Base-by-base conservation (phyloP, 129 eudicot species). In the Arctium minus region DNA sequence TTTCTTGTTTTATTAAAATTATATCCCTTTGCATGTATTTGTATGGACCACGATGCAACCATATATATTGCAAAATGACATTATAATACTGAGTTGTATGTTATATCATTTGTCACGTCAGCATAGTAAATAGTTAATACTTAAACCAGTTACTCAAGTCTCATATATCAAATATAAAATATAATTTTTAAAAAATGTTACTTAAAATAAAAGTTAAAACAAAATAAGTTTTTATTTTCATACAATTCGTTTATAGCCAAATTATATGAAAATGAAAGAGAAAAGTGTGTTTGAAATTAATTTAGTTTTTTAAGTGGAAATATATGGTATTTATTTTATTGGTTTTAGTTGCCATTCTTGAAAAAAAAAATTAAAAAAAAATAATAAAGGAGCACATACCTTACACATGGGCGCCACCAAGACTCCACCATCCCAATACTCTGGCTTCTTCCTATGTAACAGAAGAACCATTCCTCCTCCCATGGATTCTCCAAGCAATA, bases 341-440 rank as follows among this genome's bases (percentile, higher is more conserved):
- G n/a, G 15, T 81, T 64, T 38, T 33, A 33, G 76, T 82, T 82
- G 71, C 42, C 86, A 68, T 44, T 7, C 12, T 68, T 48, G 81
- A 82, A 75, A 48, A 22, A 22, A 22, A 22, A 22, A 33, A 33
- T 33, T 33, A 2, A 60, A 60, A 60, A n/a, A 50, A 6, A 15
- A 3, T 22, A 13, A n/a, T n/a, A n/a, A 22, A 71, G 13, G 50
- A 11, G 30, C 44, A 60, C 79, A 79, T 11, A 96, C 99, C 94
- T 96, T 96, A 74, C 98, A 93, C 99, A 96, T 96, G 78, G 99
- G 99, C 17, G 99, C 99, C 2, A 96, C 86, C 80, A 93, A 89
- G 38, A 96, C 87, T 18, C 88, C 98, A 76, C 98, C 99, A 84
- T 96, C 97, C 99, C 99, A 96, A 68, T 80, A 93, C 0, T 83